phyloP scores from a whole-genome alignment of 495 filamentous ascomycete genomes.

The Lophium mytilinum region DNA sequence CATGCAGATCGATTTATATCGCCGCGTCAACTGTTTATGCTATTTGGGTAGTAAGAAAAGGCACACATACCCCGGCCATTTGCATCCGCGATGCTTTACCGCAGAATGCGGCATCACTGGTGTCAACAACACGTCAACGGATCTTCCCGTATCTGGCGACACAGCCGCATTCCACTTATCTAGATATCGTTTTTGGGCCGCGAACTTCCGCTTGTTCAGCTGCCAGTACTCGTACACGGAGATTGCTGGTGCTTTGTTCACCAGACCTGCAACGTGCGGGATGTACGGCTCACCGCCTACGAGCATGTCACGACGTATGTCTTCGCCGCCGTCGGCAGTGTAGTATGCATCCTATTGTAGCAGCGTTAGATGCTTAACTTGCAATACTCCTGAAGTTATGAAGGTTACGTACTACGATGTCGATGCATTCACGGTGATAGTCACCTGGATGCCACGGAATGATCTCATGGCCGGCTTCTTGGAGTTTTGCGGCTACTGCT shows the following conservation, averaged over 20 bases:
- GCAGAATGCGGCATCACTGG: constrained; percentile 32
- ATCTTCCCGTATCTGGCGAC: constrained; percentile 20
- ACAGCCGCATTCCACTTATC: constrained; percentile 44
- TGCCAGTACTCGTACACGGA: constrained; percentile 51
- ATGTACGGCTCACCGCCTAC: constrained; percentile 47
- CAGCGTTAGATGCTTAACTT: neutral
- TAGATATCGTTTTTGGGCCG: constrained; percentile 47
- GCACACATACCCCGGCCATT: constrained; percentile 21
- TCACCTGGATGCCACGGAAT: constrained; percentile 39
- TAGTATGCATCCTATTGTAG: constrained; percentile 35
- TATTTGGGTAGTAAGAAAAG: too few species aligned
- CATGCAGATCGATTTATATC: too few species aligned
- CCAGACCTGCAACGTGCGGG: constrained; percentile 39
- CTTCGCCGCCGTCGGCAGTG: constrained; percentile 48
- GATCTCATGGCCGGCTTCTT: constrained; percentile 41
- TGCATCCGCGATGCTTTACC: constrained; percentile 26
- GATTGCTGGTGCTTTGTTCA: constrained; percentile 36
- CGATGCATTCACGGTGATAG: constrained; percentile 39
- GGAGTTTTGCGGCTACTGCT: constrained; percentile 33
- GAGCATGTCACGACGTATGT: constrained; percentile 42
- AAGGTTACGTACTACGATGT: constrained; percentile 37
- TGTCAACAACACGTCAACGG: constrained; percentile 30
- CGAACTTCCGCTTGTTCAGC: constrained; percentile 44
- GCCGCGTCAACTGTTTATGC: too few species aligned
- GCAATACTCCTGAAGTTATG: neutral